Conservation (phyloP, 139 green algal species). For the Picocystis salinarum region DNA sequence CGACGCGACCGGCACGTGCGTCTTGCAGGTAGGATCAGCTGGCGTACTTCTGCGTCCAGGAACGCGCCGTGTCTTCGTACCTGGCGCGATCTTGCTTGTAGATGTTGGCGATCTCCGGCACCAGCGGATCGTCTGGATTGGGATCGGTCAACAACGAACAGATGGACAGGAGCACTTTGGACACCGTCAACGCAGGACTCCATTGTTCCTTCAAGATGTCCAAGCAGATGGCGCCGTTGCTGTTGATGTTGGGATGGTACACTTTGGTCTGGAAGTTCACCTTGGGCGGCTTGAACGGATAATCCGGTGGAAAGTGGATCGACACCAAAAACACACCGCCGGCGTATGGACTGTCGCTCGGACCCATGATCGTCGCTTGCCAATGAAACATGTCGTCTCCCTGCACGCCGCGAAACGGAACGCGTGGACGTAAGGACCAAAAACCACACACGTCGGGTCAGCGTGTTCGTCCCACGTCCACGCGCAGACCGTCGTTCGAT, state of each 20-base stretch:
- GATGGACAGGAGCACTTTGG: constrained; percentile 87
- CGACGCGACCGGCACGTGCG: too few species aligned
- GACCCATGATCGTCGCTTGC: constrained; percentile 63
- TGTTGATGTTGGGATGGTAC: constrained; percentile 98
- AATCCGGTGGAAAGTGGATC: constrained; percentile 92
- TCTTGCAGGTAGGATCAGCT: too few species aligned
- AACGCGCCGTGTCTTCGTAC: constrained; percentile 83
- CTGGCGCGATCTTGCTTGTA: constrained; percentile 74
- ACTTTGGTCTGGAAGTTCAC: constrained; percentile 29
- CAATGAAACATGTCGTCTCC: constrained; percentile 4
- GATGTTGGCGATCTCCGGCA: constrained; percentile 97
- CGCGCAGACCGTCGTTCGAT: too few species aligned
- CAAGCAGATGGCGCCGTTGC: constrained; percentile 86
- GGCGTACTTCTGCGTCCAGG: constrained; percentile 91
- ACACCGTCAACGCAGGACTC: constrained; percentile 90
- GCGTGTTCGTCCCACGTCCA: too few species aligned
- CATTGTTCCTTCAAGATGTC: constrained; percentile 99
- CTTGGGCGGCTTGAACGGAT: constrained; percentile 93
- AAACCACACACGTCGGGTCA: too few species aligned
- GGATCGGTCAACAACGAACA: constrained; percentile 93
- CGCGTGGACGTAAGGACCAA: too few species aligned
- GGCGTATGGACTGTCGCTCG: constrained; percentile 69
- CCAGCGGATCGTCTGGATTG: constrained; percentile 94
- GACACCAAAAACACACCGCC: constrained; percentile 88
- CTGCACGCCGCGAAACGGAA: too few species aligned